Evolutionary conservation across 148 eudicot genomes (phyloP).

Genomic region (Chenopodium suecicum): DNA sequence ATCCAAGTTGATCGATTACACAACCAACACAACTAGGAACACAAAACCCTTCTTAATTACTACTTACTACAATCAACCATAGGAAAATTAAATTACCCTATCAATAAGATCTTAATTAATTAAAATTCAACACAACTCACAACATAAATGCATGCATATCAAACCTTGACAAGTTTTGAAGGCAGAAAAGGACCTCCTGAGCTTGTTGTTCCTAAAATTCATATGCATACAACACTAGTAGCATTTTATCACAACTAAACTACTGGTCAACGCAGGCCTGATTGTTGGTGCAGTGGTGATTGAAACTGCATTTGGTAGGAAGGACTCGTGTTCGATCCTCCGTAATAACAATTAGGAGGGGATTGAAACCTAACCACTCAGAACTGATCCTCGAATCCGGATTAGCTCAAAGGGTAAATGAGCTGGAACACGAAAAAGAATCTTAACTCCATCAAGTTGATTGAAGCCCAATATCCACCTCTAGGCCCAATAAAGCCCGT

Average conservation of each 20-base stretch:
- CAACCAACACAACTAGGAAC: neutral
- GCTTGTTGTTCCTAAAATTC: neutral
- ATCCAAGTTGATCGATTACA: slow-evolving; percentile 14
- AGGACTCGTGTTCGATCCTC: too few species aligned
- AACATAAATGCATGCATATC: neutral
- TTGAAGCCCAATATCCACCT: too few species aligned
- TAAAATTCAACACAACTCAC: neutral
- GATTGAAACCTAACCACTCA: too few species aligned
- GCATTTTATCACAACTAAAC: neutral
- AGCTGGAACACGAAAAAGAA: too few species aligned
- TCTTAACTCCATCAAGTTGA: too few species aligned
- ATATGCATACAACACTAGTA: neutral
- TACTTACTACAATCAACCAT: neutral
- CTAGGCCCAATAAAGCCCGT: too few species aligned
- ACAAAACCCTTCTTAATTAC: neutral
- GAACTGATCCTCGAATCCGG: too few species aligned
- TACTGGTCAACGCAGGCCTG: too few species aligned
- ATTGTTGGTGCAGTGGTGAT: too few species aligned
- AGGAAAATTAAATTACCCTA: neutral
- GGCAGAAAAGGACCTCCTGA: neutral
- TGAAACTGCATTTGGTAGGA: too few species aligned
- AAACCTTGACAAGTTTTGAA: neutral
- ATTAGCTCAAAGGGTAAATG: too few species aligned
- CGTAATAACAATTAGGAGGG: too few species aligned
- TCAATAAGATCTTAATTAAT: neutral